Evolutionary conservation across 805 yeast species (phyloP), one percentile per base, ranked within the genome.

Genomic region (Scheffersomyces amazonensis): DNA sequence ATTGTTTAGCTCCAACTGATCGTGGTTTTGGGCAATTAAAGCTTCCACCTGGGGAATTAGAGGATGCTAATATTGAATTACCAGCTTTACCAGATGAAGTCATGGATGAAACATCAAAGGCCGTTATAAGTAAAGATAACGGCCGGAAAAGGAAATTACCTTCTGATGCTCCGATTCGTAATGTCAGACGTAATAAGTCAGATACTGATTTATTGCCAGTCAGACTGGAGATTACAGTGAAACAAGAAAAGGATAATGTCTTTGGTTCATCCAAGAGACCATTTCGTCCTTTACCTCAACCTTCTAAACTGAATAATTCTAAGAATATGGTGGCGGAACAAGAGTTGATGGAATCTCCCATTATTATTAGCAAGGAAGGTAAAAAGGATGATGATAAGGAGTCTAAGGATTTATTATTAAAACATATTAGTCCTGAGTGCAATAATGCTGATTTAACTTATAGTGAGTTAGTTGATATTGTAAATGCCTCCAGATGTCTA

Each of bases 1-100:
- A 69, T 40, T 83, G 89, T 51, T 62, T 81, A 32, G 62, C 58
- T 46, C 88, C 89, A 0, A 55, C 60, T 44, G 82, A 80, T 43
- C 63, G 64, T 8, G 87, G 86, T 0, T 83, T 78, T 60, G 89
- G 90, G 2, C 75, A 79, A 62, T 66, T 83, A 37, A 63, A 70
- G 41, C 32, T 53, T 8, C 16, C 31, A 12, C n/a, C n/a, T n/a
- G n/a, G n/a, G n/a, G 22, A 25, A 7, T 18, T 17, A n/a, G 36
- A 38, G 19, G 34, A 23, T 30, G 4, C 20, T 12, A 36, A 36
- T 16, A 33, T 39, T 22, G 39, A 34, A 17, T 16, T 16, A n/a
- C 39, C 45, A 11, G n/a, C 11, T 17, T 20, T 29, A 17, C 28
- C 33, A 21, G 5, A 19, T 12, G 12, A 29, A 13, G 12, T 16